Evolutionary conservation across 345 rosid genomes (phyloP), one percentile per base, ranked within the genome.

Genomic region (Eutrema heterophyllum): DNA sequence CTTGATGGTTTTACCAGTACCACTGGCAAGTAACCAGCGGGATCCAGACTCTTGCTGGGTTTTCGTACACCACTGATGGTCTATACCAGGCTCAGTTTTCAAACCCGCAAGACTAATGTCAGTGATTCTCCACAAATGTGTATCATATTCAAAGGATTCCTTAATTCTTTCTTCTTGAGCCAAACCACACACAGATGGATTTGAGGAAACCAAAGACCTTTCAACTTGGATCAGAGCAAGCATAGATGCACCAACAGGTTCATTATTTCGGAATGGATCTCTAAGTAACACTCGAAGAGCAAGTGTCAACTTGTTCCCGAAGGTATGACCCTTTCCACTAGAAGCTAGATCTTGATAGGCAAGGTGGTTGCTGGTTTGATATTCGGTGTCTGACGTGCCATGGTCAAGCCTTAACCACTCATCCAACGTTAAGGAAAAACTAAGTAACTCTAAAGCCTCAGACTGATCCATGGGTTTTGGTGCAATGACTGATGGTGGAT

Each of bases 181-280:
- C 46, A 61, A 58, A 48, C 73, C 50, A 65, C 64, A 53, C 13
- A 36, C 13, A 64, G 51, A 66, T 55, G 72, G 68, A 21, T 71
- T 56, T 24, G 41, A 53, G 61, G 77, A 52, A 54, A 59, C 75
- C 67, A 68, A n/a, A 38, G 64, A 43, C 65, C 87, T 86, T 81
- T 86, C 88, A 41, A 86, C 82, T 74, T 86, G 89, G 55, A 91
- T 60, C 52, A 89, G 68, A 59, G 86, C 88, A 73, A 91, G 87
- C 92, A 91, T 91, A 55, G 91, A 84, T 27, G 85, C 84, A 49
- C 93, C 95, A 60, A 89, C 89, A 33, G 95, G 84, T 68, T 89
- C 95, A 64, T 83, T 84, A 79, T 82, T 79, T 74, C 79, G 83
- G 14, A 75, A 76, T 49, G 91, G 93, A 65, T 91, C 95, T 71